phyloP scores from a whole-genome alignment of 2,329 filamentous ascomycete species.

The Penicillium sclerotigenum region DNA sequence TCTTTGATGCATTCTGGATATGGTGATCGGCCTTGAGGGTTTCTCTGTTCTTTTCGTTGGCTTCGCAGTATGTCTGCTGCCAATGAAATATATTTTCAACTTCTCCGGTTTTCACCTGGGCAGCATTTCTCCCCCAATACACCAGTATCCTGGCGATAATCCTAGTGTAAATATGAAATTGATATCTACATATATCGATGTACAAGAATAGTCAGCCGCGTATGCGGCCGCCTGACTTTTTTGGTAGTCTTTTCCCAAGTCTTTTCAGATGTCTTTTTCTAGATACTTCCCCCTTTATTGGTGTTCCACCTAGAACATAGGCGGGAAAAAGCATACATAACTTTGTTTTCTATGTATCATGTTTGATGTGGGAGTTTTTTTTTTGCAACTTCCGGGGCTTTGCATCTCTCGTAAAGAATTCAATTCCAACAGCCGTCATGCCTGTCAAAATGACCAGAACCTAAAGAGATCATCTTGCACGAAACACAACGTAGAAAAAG shows the following conservation, averaged over 20 bases:
- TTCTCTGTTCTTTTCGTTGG: slow-evolving; percentile 12
- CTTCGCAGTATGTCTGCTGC: slow-evolving; percentile 3
- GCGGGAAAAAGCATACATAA: no score
- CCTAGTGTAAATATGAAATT: slow-evolving; percentile 9
- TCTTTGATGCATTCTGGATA: slow-evolving; percentile 34
- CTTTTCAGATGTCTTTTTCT: no score
- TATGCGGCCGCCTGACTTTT: no score
- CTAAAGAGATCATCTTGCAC: not conserved
- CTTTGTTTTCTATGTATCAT: no score
- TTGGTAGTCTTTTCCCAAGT: no score
- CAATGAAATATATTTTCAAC: not conserved
- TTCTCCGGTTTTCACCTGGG: not conserved
- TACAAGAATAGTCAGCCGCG: no score
- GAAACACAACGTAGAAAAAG: not conserved
- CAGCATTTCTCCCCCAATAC: not conserved
- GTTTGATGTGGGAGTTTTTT: not conserved
- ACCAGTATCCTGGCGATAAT: slow-evolving; percentile 5
- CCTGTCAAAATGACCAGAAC: not conserved
- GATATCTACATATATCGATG: not conserved
- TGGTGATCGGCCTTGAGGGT: slow-evolving; percentile 32
- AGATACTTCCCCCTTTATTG: no score
- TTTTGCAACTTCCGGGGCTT: not conserved
- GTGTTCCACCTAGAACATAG: no score
- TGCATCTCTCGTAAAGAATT: not conserved
- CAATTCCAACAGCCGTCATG: not conserved